Base-by-base conservation (phyloP, 495 filamentous ascomycete species). In the Aspergillus baeticus region DNA sequence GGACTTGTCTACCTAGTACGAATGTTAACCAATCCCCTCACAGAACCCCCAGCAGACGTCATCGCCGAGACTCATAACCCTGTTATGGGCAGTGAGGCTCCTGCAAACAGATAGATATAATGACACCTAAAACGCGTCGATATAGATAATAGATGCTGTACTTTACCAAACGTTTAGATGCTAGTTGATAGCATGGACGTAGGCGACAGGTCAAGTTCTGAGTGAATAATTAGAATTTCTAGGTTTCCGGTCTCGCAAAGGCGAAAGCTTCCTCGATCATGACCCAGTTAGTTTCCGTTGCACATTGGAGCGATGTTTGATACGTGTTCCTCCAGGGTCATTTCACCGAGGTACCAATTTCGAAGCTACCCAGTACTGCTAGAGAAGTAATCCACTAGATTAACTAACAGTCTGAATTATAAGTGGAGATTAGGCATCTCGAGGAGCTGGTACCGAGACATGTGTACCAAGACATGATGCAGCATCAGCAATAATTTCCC, bases 11-110 rank as follows among this genome's bases (percentile, higher is more conserved):
- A 20, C 10, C 3, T 49, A 6, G 17, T 15, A 49, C 15, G 6
- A 13, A 6, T 36, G 3, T 4, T 15, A 60, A 61, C 63, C 79
- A 58, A 77, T 65, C 34, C 20, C 43, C 20, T 23, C 14, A 1
- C 60, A 86, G 84, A 86, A 61, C 76, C 77, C 44, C 84, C 84
- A 6, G 81, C 77, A 31, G 83, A 86, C 57, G 75, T 74, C 21
- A 73, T 85, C 45, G 69, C 77, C 51, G 72, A 70, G 41, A 48
- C 34, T 22, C 42, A 60, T 31, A 75, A 78, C 51, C 73, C 77
- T 2, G 58, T 72, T 2, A 51, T 75, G 34, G 55, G 54, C 8
- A 54, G 52, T 3, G 72, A 75, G 5, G 76, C 79, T 6, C 59
- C 68, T 3, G 70, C 69, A 26, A 82, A 79, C 61, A 80, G 78